These are phyloP conservation scores for Biscogniauxia marginata DNA, from an alignment of 2,329 filamentous ascomycete genomes.

Conservation along the genomic window DNA sequence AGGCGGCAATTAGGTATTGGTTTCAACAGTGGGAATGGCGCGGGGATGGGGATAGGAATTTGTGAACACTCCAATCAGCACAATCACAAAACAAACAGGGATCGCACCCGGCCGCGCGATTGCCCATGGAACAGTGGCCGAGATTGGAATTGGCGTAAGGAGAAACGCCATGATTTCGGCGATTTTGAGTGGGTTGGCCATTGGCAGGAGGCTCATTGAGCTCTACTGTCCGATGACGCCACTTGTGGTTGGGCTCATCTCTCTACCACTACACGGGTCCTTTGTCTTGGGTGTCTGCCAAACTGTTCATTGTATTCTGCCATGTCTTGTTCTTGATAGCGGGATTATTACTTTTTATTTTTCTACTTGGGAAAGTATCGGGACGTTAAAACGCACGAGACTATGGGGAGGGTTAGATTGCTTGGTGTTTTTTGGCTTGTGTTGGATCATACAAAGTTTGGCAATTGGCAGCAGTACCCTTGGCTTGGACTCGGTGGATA, in stretches of 20 bases:
- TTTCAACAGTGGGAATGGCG: conserved; percentile 39
- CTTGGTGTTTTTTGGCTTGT: conserved; percentile 27
- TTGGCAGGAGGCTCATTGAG: conserved; percentile 63
- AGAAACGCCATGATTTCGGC: conserved; percentile 65
- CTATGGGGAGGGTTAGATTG: conserved; percentile 18
- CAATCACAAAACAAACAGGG: conserved; percentile 42
- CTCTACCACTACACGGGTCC: conserved; percentile 24
- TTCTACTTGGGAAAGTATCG: conserved; percentile 20
- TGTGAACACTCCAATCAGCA: conserved; percentile 43
- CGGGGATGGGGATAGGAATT: conserved; percentile 39
- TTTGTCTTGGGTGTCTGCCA: conserved; percentile 30
- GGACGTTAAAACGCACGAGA: conserved; percentile 17
- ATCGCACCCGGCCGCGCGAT: conserved; percentile 44
- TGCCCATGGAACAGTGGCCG: conserved; percentile 58
- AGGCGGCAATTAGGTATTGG: conserved; percentile 43
- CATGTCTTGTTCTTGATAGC: conserved; percentile 31
- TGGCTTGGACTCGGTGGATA: conserved; percentile 25
- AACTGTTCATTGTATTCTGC: conserved; percentile 28
- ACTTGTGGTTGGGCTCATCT: conserved; percentile 60
- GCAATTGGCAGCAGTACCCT: conserved; percentile 31
- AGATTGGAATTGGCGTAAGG: conserved; percentile 63
- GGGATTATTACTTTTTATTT: conserved; percentile 14
- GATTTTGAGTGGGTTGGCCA: conserved; percentile 95
- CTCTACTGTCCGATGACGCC: conserved; percentile 39
- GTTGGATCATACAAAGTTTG: conserved; percentile 33